A percentile compares a stretch with the other conserved stretches of the same genome.
Evolutionary conservation across 306 rosid genomes (phyloP).

Genomic region (Acacia confusa): DNA sequence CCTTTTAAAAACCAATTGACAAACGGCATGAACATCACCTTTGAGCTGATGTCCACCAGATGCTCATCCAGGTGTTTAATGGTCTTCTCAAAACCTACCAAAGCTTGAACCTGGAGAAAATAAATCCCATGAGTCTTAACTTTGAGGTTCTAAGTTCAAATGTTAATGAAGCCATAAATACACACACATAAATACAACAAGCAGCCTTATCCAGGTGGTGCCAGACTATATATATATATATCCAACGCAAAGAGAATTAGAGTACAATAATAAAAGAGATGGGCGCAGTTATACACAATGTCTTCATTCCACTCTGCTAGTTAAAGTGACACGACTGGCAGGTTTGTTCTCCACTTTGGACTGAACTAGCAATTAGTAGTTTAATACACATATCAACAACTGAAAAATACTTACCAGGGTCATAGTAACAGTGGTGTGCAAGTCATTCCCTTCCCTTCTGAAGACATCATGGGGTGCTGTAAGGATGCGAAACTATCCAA

Average conservation of each 20-base stretch:
- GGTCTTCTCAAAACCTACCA: constrained; percentile 89
- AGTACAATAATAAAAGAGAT: background rate
- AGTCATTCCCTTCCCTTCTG: constrained; percentile 83
- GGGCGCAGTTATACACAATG: constrained; percentile 11
- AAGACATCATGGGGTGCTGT: constrained; percentile 86
- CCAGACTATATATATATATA: background rate
- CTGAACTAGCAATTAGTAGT: background rate
- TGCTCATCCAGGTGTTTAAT: constrained; percentile 86
- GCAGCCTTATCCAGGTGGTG: too few relatives aligned
- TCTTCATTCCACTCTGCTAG: constrained; percentile 6
- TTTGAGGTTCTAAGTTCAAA: background rate
- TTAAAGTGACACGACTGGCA: background rate
- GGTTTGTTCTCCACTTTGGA: background rate
- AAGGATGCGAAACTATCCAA: constrained; percentile 67
- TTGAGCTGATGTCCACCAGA: constrained; percentile 74
- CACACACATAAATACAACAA: too few relatives aligned
- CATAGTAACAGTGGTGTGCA: constrained; percentile 83
- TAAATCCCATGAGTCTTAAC: constrained; percentile 11
- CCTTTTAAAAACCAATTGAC: background rate
- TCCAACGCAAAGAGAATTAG: background rate
- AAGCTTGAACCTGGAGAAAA: constrained; percentile 80
- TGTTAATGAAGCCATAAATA: background rate
- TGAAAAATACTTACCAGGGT: constrained; percentile 63
- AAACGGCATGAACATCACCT: constrained; percentile 47
- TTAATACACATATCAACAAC: background rate